Evolutionary conservation across 805 yeast species (phyloP).

Genomic region (Tanozyma kutaoensis): DNA sequence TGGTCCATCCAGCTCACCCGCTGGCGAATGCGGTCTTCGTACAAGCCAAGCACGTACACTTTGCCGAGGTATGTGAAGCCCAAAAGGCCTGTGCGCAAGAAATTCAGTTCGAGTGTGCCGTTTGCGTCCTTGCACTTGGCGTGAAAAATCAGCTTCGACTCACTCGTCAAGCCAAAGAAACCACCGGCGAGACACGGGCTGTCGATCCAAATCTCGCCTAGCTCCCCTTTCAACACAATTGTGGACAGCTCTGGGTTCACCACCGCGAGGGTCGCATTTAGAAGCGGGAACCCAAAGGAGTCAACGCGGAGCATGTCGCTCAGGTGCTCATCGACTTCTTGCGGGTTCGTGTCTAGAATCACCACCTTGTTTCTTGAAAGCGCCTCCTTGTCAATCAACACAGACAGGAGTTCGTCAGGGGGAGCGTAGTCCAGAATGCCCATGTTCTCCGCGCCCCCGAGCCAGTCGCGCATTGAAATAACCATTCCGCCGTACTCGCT

Average conservation of each 20-base stretch:
- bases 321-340: slow-evolving; percentile 25
- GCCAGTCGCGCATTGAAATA: slow-evolving; percentile 83
- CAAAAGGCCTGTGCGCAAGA: slow-evolving; percentile 78
- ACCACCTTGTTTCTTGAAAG: slow-evolving; percentile 60
- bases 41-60: slow-evolving; percentile 75
- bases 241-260: slow-evolving; percentile 87
- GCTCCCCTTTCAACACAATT: slow-evolving; percentile 60
- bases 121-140: slow-evolving; percentile 66
- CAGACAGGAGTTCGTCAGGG: slow-evolving; percentile 36
- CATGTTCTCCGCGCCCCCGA: slow-evolving; percentile 53
- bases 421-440: slow-evolving; percentile 1
- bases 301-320: slow-evolving; percentile 52
- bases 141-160: slow-evolving; percentile 65
- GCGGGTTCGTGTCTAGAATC: slow-evolving; percentile 47
- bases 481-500: slow-evolving; percentile 96
- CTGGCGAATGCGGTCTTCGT: slow-evolving; percentile 85
- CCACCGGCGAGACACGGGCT: slow-evolving; percentile 87
- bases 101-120: slow-evolving; percentile 62
- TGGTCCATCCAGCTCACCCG: slow-evolving; percentile 54
- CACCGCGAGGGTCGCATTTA: slow-evolving; percentile 86
- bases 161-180: slow-evolving; percentile 56
- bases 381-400: slow-evolving; percentile 60
- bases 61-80: slow-evolving; percentile 86
- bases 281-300: slow-evolving; percentile 88
- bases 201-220: slow-evolving; percentile 98